Conservation (phyloP, 495 filamentous ascomycete genomes). For the Annulohypoxylon bovei region DNA sequence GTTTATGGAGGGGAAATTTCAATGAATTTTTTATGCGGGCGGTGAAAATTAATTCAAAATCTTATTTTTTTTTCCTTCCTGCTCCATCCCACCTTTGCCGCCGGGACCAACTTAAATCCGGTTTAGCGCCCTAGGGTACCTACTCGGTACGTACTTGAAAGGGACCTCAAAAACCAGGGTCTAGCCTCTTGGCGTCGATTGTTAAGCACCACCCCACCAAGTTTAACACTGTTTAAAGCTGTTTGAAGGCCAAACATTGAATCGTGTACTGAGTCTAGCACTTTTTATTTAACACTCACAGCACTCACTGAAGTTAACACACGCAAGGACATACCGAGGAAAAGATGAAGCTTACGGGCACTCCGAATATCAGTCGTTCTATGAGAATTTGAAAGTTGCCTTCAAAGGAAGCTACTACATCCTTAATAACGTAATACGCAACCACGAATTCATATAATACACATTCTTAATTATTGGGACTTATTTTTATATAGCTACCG, state of each 20-base stretch:
- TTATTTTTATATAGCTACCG: constrained; percentile 17
- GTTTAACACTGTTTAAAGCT: background rate
- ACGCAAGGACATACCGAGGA: background rate
- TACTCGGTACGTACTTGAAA: constrained; percentile 9
- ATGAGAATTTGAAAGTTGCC: background rate
- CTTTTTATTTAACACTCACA: background rate
- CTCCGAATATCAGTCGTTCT: background rate
- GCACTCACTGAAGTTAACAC: background rate
- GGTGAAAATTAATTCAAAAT: constrained; percentile 35
- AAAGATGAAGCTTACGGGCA: background rate
- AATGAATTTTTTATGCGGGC: constrained; percentile 41
- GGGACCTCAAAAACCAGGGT: constrained; percentile 18
- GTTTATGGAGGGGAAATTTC: constrained; percentile 34
- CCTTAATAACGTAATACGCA: too few species aligned
- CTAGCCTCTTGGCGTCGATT: constrained; percentile 15
- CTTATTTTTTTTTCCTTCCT: constrained; percentile 40
- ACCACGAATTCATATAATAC: background rate
- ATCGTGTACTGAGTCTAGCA: background rate
- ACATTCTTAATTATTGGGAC: constrained; percentile 3
- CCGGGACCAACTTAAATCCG: constrained; percentile 40
- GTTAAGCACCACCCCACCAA: background rate
- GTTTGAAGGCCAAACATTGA: background rate
- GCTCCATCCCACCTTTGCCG: constrained; percentile 21
- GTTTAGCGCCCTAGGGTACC: constrained; percentile 15
- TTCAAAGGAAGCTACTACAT: too few species aligned